A percentile compares a stretch with the other conserved stretches of the same genome.
phyloP scores from a whole-genome alignment of 805 yeast species.

The Grigorovia humatica region DNA sequence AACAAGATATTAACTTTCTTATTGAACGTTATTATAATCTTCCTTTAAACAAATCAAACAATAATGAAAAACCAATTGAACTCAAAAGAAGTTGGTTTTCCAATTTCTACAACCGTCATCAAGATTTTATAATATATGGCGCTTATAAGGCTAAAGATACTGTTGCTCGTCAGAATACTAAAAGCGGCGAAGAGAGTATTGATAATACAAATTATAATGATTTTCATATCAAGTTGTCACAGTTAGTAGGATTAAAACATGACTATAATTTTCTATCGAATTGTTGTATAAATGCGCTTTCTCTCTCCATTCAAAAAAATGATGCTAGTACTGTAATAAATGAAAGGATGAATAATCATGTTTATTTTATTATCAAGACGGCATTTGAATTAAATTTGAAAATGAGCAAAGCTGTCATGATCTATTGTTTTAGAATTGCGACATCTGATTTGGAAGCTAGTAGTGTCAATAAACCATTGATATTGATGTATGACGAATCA shows the following conservation, averaged over 20 bases:
- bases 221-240: slow-evolving; percentile 1
- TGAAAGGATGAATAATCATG: slow-evolving; percentile 4
- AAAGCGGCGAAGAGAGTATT: not conserved
- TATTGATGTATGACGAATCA: too few species aligned
- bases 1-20: not conserved
- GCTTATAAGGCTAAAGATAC: not conserved
- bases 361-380: not conserved
- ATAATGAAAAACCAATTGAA: slow-evolving; percentile 7
- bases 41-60: not conserved
- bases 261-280: slow-evolving; percentile 13
- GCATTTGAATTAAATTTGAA: not conserved
- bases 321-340: too few species aligned
- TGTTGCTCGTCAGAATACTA: not conserved
- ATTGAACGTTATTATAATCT: not conserved
- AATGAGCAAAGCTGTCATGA: not conserved
- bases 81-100: slow-evolving; percentile 20
- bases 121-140: slow-evolving; percentile 15
- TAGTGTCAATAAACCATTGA: not conserved
- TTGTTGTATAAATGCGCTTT: slow-evolving; percentile 10
- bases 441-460: not conserved
- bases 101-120: slow-evolving; percentile 17
- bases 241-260: slow-evolving; percentile 11
- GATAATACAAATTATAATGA: not conserved
- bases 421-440: not conserved
- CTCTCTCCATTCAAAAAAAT: slow-evolving; percentile 3